These are phyloP conservation scores for Pelargonium cotyledonis DNA, from an alignment of 441 rosid genomes.

Conservation along the genomic window DNA sequence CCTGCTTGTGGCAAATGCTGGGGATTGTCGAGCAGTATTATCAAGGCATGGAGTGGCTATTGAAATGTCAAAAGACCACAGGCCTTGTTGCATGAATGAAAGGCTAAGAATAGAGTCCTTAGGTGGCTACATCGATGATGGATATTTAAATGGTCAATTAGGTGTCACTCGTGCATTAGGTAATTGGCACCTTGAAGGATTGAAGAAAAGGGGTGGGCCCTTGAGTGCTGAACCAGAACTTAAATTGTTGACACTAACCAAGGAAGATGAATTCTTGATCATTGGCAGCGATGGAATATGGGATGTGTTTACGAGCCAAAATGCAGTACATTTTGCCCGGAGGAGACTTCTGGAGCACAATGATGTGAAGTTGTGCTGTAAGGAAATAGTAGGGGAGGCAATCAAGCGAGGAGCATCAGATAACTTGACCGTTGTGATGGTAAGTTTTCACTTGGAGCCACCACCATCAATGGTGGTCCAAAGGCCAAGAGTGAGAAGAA, in stretches of 20 bases:
- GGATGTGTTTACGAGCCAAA: conserved; percentile 59
- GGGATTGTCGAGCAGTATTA: conserved; percentile 68
- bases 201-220: conserved; percentile 51
- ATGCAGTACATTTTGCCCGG: conserved; percentile 51
- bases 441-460: conserved; percentile 51
- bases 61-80: conserved; percentile 61
- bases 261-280: conserved; percentile 58
- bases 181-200: conserved; percentile 59
- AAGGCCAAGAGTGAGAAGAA: conserved; percentile 35
- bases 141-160: conserved; percentile 54
- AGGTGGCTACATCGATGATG: conserved; percentile 51
- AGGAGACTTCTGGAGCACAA: conserved; percentile 55
- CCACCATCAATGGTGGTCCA: conserved; percentile 37
- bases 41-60: conserved; percentile 45
- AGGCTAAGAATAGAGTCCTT: conserved; percentile 40
- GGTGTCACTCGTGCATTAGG: conserved; percentile 62
- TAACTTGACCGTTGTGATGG: conserved; percentile 56
- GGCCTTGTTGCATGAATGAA: conserved; percentile 45
- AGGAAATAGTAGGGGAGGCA: conserved; percentile 56
- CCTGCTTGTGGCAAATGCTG: conserved; percentile 69
- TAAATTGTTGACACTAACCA: conserved; percentile 37
- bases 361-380: conserved; percentile 49
- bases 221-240: conserved; percentile 68
- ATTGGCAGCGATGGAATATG: conserved; percentile 63
- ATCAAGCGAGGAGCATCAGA: conserved; percentile 40